These are phyloP conservation scores for Cyclanthera cordifolia DNA, from an alignment of 306 rosid genomes.

Conservation along the genomic window DNA sequence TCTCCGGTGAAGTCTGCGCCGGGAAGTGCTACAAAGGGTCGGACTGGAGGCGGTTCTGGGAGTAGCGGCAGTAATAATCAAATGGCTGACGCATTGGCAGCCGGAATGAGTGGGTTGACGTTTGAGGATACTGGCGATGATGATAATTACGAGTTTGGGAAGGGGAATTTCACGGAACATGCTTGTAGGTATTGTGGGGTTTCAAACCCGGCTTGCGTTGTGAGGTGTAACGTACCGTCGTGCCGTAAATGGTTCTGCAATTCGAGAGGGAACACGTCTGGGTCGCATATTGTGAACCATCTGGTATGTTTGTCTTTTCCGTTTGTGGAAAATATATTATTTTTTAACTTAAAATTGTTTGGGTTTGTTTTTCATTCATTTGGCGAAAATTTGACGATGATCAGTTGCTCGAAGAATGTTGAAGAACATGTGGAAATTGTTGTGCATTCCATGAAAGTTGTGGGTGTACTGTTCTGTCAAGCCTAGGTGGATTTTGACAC, in stretches of 20 bases:
- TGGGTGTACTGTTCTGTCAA: not conserved
- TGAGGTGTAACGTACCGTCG: constrained; percentile 94
- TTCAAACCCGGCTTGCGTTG: constrained; percentile 92
- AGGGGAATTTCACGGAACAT: constrained; percentile 91
- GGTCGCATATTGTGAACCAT: constrained; percentile 95
- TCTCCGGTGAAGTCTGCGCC: constrained; percentile 77
- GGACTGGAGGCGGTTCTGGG: constrained; percentile 43
- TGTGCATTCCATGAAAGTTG: not conserved
- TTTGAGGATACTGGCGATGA: constrained; percentile 94
- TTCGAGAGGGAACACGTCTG: constrained; percentile 93
- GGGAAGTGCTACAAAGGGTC: constrained; percentile 52
- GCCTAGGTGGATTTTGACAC: not conserved
- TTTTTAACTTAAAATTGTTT: not conserved
- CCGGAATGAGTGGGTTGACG: constrained; percentile 88
- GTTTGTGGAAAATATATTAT: not conserved
- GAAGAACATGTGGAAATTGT: not conserved
- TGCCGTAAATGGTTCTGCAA: constrained; percentile 99
- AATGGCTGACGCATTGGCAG: constrained; percentile 61
- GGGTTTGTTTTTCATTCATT: not conserved
- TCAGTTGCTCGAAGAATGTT: not conserved
- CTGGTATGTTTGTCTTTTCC: constrained; percentile 41
- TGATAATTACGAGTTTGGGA: constrained; percentile 62
- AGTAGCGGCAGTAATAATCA: constrained; percentile 46
- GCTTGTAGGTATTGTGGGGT: constrained; percentile 97
- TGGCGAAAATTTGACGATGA: not conserved